phyloP scores from a whole-genome alignment of 805 yeast genomes.

The Ogataea methylovora region DNA sequence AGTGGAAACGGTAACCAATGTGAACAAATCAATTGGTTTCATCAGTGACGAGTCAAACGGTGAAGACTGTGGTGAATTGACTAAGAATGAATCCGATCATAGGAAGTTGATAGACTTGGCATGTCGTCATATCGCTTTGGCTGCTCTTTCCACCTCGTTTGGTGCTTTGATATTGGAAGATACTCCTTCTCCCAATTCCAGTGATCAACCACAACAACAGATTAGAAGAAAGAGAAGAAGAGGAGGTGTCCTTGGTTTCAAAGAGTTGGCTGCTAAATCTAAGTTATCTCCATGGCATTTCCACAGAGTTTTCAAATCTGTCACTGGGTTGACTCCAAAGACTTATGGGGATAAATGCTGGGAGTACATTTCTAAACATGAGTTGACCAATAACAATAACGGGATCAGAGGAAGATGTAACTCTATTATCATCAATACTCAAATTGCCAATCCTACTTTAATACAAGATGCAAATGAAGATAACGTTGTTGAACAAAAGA shows the following conservation, averaged over 20 bases:
- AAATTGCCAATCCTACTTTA: slow-evolving; percentile 27
- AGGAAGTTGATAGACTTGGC: slow-evolving; percentile 66
- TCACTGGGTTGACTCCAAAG: slow-evolving; percentile 83
- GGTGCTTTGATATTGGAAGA: too few relatives aligned
- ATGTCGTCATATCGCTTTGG: slow-evolving; percentile 75
- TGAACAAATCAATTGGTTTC: slow-evolving; percentile 54
- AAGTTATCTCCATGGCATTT: slow-evolving; percentile 89
- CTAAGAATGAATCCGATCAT: slow-evolving; percentile 63
- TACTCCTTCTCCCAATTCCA: too few relatives aligned
- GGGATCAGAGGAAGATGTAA: slow-evolving; percentile 6
- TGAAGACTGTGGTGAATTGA: slow-evolving; percentile 9
- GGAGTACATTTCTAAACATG: slow-evolving; percentile 40
- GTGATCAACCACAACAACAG: slow-evolving; percentile 9
- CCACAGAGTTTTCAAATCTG: slow-evolving; percentile 81
- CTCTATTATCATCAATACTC: slow-evolving; percentile 22
- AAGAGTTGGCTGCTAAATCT: slow-evolving; percentile 79
- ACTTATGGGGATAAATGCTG: slow-evolving; percentile 82
- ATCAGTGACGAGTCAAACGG: too few relatives aligned
- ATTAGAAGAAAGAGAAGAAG: slow-evolving; percentile 43
- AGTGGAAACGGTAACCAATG: slow-evolving; percentile 41
- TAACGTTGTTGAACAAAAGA: slow-evolving; percentile 1
- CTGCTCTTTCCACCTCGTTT: slow-evolving; percentile 38
- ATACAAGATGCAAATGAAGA: slow-evolving; percentile 12
- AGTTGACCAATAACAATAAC: slow-evolving; percentile 9
- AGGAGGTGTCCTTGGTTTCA: slow-evolving; percentile 77